Evolutionary conservation across 495 filamentous ascomycete species (phyloP), one percentile per base, ranked within the genome.

Genomic region (Talaromyces stipitatus): DNA sequence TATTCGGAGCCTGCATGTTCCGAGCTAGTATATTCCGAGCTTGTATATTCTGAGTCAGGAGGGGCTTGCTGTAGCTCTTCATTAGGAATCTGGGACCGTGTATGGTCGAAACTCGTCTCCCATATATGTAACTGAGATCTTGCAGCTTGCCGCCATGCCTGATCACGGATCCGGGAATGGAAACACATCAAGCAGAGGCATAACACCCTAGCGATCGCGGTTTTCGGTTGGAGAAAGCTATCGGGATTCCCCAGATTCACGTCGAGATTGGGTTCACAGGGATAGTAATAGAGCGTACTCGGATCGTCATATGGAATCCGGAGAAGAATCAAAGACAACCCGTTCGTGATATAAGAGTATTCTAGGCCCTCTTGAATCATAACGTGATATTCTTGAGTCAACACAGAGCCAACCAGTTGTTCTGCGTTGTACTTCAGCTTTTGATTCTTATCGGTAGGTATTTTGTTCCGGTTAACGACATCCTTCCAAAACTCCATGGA

Each of bases 221-320:
- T 71, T 7, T 14, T 61, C 10, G 59, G 56, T 6, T 41, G 26
- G 20, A 55, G 18, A 4, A 43, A 48, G 47, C 4, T 30, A 11
- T 14, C 7, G 7, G 58, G 33, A 36, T 7, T 50, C 28, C 60
- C 61, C 4, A 32, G 7, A 43, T 62, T 54, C 33, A 66, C 57
- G 51, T 75, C 68, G 8, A 60, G 55, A 32, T 68, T 67, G 1
- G 67, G 70, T 41, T 75, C 66, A 56, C 62, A 63, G 11, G 72
- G 57, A 56, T 68, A 56, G 55, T 78, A 78, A 54, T 69, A 67
- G 0, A 78, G 58, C 0, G 62, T 75, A 45, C 55, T 23, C 28
- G 67, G 73, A 9, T 75, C 54, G 54, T 75, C 52, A 16, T 60
- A 58, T 8, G 30, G 30, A 18, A 43, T n/a, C 2, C 8, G 38